Base-by-base conservation (phyloP, 441 rosid species). In the Populus hybrid region DNA sequence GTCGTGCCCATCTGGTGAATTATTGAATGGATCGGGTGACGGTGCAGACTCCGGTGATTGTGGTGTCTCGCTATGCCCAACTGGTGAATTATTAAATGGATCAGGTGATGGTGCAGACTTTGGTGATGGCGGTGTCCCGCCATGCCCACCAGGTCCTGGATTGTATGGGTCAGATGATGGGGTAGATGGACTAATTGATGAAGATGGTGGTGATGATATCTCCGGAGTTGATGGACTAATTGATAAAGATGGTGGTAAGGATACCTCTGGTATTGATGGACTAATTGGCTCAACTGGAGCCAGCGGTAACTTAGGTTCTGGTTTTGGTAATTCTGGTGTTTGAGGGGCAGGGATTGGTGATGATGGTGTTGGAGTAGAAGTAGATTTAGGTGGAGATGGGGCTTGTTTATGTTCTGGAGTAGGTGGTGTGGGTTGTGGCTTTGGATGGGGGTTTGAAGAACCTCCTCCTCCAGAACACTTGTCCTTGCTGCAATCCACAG, bases 401-500 rank as follows among this genome's bases (percentile, higher is more conserved):
- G 84, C 10, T 8, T 67, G 59, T 54, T 69, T 9, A 6, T 72
- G 72, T 66, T 70, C 0, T 10, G 77, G 74, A 10, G 69, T 6
- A 6, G 74, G 76, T 20, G 81, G 80, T 26, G 66, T 3, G 10
- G 46, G 21, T 34, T 66, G 40, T 3, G 69, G 59, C 21, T 59
- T 35, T 3, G 77, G 70, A 8, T 12, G 66, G 35, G 10, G 82
- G 73, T 32, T 35, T 10, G 66, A 21, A 61, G 66, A 61, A 23
- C 86, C 85, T 21, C 83, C 75, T 1, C 83, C 91, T 21, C 89
- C 86, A 10, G 76, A 77, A 72, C 97, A 91, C 61, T 80, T 84
- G 46, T 89, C 90, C 77, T 87, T 87, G 80, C 91, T 93, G 74
- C 99, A 95, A 81, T 93, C 99, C 6, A 93, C 91, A 0, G 92